These are phyloP conservation scores for Cyclotella baltica DNA, from an alignment of 108 stramenopile species.

Conservation along the genomic window DNA sequence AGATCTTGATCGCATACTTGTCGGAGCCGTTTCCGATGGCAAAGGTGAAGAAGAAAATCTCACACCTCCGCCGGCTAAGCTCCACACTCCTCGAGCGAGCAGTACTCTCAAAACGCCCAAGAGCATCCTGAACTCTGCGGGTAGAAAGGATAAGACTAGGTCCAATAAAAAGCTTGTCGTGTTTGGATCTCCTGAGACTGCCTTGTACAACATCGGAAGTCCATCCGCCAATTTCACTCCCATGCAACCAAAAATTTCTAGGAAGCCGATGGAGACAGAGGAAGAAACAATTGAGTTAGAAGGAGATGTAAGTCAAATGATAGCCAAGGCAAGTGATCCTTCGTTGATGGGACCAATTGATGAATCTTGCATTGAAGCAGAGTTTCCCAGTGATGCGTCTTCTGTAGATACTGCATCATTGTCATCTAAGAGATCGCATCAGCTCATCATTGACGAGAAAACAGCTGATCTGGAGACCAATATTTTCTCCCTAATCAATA, in stretches of 20 bases:
- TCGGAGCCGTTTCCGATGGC: too few species aligned
- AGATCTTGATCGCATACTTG: too few species aligned
- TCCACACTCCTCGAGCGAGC: conserved; percentile 11
- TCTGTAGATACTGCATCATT: conserved; percentile 17
- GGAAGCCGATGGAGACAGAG: conserved; percentile 30
- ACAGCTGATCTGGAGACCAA: conserved; percentile 69
- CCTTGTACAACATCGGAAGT: conserved; percentile 79
- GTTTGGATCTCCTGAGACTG: conserved; percentile 84
- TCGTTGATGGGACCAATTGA: conserved; percentile 33
- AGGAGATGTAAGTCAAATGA: conserved; percentile 34
- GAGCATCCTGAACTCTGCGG: conserved; percentile 58
- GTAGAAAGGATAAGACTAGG: conserved; percentile 18
- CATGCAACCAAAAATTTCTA: conserved; percentile 62
- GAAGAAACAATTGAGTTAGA: conserved; percentile 49
- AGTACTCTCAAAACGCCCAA: conserved; percentile 37
- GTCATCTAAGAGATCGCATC: conserved; percentile 16
- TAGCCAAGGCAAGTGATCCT: conserved; percentile 37
- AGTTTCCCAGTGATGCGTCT: conserved; percentile 44
- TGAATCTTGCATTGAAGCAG: conserved; percentile 30
- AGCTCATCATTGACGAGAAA: conserved; percentile 16
- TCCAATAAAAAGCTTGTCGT: conserved; percentile 57
- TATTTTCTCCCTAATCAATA: conserved; percentile 57
- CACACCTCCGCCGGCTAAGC: conserved; percentile 10
- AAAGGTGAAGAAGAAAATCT: conserved; percentile 21
- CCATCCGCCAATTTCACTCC: conserved; percentile 84